These are phyloP conservation scores for Globisporangium solare DNA, from an alignment of 352 stramenopile species.

Conservation along the genomic window DNA sequence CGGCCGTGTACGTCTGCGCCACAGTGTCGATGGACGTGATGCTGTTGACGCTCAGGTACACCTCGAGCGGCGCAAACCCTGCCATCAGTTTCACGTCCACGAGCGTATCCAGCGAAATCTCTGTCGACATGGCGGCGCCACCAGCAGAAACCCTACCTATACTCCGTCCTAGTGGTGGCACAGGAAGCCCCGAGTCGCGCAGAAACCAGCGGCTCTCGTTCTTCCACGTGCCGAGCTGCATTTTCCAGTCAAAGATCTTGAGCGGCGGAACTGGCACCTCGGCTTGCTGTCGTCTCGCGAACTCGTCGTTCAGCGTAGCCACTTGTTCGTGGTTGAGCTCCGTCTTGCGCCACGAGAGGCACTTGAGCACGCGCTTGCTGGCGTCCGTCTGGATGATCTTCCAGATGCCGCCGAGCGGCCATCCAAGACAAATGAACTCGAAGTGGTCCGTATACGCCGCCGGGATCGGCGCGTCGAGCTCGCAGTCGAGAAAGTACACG, in stretches of 20 bases:
- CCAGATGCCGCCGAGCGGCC: constrained; percentile 49
- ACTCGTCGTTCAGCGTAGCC: constrained; percentile 28
- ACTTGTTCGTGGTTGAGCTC: constrained; percentile 38
- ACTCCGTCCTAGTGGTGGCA: no score
- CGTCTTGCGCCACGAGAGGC: constrained; percentile 45
- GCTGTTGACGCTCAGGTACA: constrained; percentile 32
- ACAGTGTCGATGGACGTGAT: constrained; percentile 42
- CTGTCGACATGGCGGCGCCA: no score
- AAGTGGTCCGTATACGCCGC: constrained; percentile 22
- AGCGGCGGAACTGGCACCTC: constrained; percentile 1
- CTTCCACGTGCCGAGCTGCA: constrained; percentile 45
- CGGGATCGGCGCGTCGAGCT: constrained; percentile 36
- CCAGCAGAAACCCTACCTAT: no score
- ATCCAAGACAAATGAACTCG: constrained; percentile 42
- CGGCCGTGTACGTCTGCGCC: constrained; percentile 34
- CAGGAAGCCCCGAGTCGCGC: constrained; percentile 29
- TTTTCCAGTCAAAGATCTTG: constrained; percentile 52
- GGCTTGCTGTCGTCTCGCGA: constrained; percentile 9
- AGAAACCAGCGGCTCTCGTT: constrained; percentile 48
- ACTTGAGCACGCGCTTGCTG: constrained; percentile 28
- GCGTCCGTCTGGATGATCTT: constrained; percentile 30
- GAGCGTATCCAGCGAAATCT: background rate
- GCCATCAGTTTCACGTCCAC: constrained; percentile 24
- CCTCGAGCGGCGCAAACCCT: constrained; percentile 29
- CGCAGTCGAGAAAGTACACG: constrained; percentile 40